Conservation (phyloP, 441 rosid genomes). For the Flueggea neowawraea region DNA sequence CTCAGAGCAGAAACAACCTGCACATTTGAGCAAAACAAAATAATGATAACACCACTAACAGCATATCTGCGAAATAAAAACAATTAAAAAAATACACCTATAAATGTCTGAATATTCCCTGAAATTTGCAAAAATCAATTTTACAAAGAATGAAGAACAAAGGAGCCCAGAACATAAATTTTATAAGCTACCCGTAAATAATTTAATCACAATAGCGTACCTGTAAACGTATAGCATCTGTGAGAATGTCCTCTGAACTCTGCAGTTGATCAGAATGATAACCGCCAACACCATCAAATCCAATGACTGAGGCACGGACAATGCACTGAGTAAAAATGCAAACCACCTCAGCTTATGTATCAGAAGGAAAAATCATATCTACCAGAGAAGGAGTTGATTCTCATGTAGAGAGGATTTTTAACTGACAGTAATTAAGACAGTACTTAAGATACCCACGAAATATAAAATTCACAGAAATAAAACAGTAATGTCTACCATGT, state of each 20-base stretch:
- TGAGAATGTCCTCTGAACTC: slow-evolving; percentile 44
- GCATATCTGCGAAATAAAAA: not conserved
- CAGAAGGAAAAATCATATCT: not conserved
- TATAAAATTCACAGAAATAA: too few relatives aligned
- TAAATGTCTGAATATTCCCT: too few relatives aligned
- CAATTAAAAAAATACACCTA: too few relatives aligned
- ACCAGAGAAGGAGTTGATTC: not conserved
- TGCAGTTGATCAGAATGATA: slow-evolving; percentile 38
- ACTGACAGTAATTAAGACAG: too few relatives aligned
- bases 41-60: slow-evolving; percentile 8
- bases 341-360: slow-evolving; percentile 19
- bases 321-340: slow-evolving; percentile 52
- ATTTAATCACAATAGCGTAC: slow-evolving; percentile 35
- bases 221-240: slow-evolving; percentile 83
- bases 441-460: too few relatives aligned
- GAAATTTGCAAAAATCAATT: too few relatives aligned
- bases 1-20: slow-evolving; percentile 92
- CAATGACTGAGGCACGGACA: slow-evolving; percentile 72
- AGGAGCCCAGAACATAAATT: not conserved
- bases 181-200: not conserved
- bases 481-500: too few relatives aligned
- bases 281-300: slow-evolving; percentile 41
- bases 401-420: too few relatives aligned
- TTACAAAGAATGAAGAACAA: slow-evolving; percentile 8
- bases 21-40: slow-evolving; percentile 29